phyloP scores from a whole-genome alignment of 2,329 filamentous ascomycete species.

The Colletotrichum scovillei region DNA sequence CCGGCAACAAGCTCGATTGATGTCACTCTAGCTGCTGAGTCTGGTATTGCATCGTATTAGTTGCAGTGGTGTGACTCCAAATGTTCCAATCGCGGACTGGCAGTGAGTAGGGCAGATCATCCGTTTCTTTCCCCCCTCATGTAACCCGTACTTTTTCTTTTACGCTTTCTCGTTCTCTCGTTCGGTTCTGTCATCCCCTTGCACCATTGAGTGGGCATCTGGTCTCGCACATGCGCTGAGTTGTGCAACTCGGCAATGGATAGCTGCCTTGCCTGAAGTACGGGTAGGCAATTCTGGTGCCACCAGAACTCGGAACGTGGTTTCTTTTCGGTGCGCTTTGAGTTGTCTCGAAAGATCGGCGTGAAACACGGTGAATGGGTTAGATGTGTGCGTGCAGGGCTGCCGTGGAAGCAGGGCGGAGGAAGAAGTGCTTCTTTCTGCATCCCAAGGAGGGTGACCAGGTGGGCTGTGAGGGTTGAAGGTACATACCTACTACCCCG shows the following conservation, averaged over 20 bases:
- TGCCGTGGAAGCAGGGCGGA: constrained; percentile 35
- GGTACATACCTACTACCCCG: constrained; percentile 12
- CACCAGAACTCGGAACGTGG: neutral
- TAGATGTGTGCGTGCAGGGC: constrained; percentile 24
- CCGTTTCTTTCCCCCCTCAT: neutral
- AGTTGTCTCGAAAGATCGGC: constrained; percentile 29
- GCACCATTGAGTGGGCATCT: neutral
- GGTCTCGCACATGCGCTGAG: neutral
- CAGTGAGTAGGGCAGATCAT: neutral
- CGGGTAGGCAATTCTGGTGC: neutral
- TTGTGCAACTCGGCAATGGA: constrained; percentile 3
- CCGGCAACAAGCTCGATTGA: neutral
- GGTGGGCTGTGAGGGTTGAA: constrained; percentile 5
- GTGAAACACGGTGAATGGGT: constrained; percentile 24
- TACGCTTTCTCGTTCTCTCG: neutral
- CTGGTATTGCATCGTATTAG: neutral
- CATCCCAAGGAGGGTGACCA: neutral
- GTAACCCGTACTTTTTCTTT: neutral
- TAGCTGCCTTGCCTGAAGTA: neutral
- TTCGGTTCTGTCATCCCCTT: neutral
- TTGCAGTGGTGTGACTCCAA: neutral
- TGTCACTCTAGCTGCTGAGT: neutral
- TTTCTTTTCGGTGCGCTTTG: constrained; percentile 11
- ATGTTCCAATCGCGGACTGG: neutral
- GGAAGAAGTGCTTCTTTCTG: neutral